phyloP scores from a whole-genome alignment of 176 grass and related monocot genomes.

The Phyllostachys edulis region DNA sequence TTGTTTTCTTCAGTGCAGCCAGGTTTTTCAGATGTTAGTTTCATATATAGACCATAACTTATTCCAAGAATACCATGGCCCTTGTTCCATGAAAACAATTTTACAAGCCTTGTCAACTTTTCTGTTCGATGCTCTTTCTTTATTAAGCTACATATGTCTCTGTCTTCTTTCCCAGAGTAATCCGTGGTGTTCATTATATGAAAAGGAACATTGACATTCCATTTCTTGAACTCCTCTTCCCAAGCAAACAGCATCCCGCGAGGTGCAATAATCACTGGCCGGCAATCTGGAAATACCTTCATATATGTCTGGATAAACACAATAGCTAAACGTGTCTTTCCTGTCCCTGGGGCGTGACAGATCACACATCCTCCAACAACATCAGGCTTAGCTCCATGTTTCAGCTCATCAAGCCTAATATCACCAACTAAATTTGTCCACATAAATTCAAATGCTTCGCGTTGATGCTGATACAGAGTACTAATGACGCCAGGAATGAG shows the following conservation, averaged over 20 bases:
- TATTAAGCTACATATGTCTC: slow-evolving; percentile 53
- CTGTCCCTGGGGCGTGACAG: slow-evolving; percentile 90
- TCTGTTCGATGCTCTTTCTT: slow-evolving; percentile 51
- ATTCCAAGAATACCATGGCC: slow-evolving; percentile 76
- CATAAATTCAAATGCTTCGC: slow-evolving; percentile 93
- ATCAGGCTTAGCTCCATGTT: slow-evolving; percentile 51
- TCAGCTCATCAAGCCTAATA: slow-evolving; percentile 71
- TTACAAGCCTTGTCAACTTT: slow-evolving; percentile 68
- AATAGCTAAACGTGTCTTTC: slow-evolving; percentile 86
- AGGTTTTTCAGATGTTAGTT: slow-evolving; percentile 56
- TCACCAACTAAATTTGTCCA: slow-evolving; percentile 83
- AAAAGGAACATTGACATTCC: slow-evolving; percentile 77
- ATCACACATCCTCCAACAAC: slow-evolving; percentile 92
- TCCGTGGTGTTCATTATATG: slow-evolving; percentile 79
- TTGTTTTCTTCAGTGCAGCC: slow-evolving; percentile 55
- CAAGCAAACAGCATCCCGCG: slow-evolving; percentile 87
- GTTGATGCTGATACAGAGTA: slow-evolving; percentile 77
- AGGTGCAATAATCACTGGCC: slow-evolving; percentile 87
- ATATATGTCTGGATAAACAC: slow-evolving; percentile 91
- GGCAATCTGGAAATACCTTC: slow-evolving; percentile 74
- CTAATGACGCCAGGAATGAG: slow-evolving; percentile 68
- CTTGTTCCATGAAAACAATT: slow-evolving; percentile 75
- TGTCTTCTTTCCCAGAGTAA: slow-evolving; percentile 76
- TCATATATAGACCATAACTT: slow-evolving; percentile 81
- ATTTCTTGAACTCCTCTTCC: slow-evolving; percentile 89